phyloP scores from a whole-genome alignment of 805 yeast species.

The Saccharomycopsis sp. region DNA sequence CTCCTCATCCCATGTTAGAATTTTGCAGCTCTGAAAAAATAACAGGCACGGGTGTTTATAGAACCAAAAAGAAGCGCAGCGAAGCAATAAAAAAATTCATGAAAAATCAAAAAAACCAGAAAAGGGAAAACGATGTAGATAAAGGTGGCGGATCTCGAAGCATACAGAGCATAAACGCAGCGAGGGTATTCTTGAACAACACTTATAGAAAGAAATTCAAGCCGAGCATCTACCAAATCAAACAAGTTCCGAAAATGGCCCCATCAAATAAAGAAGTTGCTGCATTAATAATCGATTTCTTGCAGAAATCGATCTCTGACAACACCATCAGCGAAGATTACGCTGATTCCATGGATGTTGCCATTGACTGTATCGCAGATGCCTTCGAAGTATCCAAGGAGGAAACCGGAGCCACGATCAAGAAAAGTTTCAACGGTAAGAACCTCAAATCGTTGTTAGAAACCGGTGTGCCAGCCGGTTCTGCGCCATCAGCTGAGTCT shows the following conservation, averaged over 20 bases:
- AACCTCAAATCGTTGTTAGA: conserved; percentile 40
- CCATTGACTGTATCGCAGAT: conserved; percentile 86
- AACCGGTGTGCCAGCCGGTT: conserved; percentile 22
- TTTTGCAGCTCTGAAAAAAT: too few species aligned
- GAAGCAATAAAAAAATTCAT: neutral
- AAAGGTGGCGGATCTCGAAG: neutral
- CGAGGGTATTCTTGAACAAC: too few species aligned
- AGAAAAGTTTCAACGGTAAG: conserved; percentile 40
- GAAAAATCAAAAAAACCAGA: neutral
- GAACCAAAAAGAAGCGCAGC: neutral
- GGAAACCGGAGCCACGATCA: conserved; percentile 30
- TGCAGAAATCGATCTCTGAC: conserved; percentile 49
- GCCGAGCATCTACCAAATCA: too few species aligned
- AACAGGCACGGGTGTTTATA: neutral
- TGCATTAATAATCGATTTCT: conserved; percentile 64
- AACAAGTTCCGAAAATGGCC: conserved; percentile 36
- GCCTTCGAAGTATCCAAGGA: conserved; percentile 66
- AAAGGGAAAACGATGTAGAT: neutral
- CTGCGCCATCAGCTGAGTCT: conserved; percentile 3
- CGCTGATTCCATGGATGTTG: conserved; percentile 85
- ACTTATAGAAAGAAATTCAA: too few species aligned
- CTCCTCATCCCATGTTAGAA: neutral
- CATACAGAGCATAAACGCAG: too few species aligned
- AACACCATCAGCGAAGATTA: conserved; percentile 72
- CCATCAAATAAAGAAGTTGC: conserved; percentile 60